Evolutionary conservation across 108 stramenopile species (phyloP).

Genomic region (Cyclostephanos invisitatus): DNA sequence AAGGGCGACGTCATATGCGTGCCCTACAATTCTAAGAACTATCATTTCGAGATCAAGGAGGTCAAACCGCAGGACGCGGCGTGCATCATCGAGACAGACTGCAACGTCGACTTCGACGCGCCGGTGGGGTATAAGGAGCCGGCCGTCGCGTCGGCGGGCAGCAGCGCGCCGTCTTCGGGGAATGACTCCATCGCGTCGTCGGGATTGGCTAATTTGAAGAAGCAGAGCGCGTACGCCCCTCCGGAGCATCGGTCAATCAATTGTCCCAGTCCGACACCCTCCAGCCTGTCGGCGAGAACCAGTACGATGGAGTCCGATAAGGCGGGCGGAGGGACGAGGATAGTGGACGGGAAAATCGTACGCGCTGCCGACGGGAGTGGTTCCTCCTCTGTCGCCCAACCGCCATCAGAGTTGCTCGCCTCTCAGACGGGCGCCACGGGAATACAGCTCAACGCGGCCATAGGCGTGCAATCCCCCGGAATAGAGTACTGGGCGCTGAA

Average conservation of each 20-base stretch:
- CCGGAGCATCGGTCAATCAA: conserved; percentile 50
- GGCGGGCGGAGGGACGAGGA: conserved; percentile 48
- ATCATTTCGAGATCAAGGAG: conserved; percentile 94
- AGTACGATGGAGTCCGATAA: conserved; percentile 34
- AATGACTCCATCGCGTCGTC: conserved; percentile 17
- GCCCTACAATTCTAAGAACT: conserved; percentile 96
- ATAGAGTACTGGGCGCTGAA: conserved; percentile 88
- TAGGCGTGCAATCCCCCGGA: conserved; percentile 66
- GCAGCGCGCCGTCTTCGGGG: conserved; percentile 25
- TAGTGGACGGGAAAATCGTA: conserved; percentile 83
- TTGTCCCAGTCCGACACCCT: conserved; percentile 72
- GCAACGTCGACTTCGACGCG: conserved; percentile 94
- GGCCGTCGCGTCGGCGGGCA: conserved; percentile 1
- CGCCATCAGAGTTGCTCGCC: conserved; percentile 54
- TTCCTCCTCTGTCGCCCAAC: conserved; percentile 14
- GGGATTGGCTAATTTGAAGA: conserved; percentile 44
- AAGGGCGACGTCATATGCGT: conserved; percentile 96
- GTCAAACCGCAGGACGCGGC: conserved; percentile 90
- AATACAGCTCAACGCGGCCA: conserved; percentile 85
- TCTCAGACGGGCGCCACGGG: conserved; percentile 79
- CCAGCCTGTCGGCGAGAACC: conserved; percentile 37
- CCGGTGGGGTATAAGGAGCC: conserved; percentile 93
- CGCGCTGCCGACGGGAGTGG: conserved; percentile 38
- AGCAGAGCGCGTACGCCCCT: conserved; percentile 51
- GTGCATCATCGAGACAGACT: conserved; percentile 96